These are phyloP conservation scores for Chloris gayana DNA, from an alignment of 176 grass and related monocot species.

Conservation along the genomic window DNA sequence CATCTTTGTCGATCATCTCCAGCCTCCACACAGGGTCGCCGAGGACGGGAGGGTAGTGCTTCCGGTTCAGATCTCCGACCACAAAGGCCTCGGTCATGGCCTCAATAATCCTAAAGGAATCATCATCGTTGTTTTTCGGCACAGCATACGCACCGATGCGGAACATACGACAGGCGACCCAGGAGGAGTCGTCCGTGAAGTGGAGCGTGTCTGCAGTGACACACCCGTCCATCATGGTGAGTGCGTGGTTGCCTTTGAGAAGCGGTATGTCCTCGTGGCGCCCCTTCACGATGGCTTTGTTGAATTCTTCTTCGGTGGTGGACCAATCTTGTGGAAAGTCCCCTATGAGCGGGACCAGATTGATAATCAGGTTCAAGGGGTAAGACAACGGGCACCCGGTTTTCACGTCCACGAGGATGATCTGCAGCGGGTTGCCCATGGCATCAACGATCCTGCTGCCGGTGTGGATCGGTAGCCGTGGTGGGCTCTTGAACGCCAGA, in stretches of 20 bases:
- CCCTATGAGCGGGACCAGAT: too few species aligned
- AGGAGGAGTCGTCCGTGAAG: slow-evolving; percentile 89
- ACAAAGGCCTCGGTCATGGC: slow-evolving; percentile 66
- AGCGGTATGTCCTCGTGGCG: too few species aligned
- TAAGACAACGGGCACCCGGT: background rate
- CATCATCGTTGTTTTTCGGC: slow-evolving; percentile 23
- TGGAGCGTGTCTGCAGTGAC: slow-evolving; percentile 53
- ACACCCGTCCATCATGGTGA: slow-evolving; percentile 50
- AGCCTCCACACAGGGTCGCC: slow-evolving; percentile 83
- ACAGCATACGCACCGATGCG: slow-evolving; percentile 59
- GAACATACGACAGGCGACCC: slow-evolving; percentile 75
- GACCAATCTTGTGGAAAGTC: too few species aligned
- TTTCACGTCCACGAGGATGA: background rate
- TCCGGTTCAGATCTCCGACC: slow-evolving; percentile 81
- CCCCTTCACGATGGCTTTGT: too few species aligned
- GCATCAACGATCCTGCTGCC: background rate
- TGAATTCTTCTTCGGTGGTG: too few species aligned
- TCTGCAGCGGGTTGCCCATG: background rate
- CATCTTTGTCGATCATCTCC: slow-evolving; percentile 77
- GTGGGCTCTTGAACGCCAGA: background rate
- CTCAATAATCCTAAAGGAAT: slow-evolving; percentile 50
- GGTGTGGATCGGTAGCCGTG: too few species aligned
- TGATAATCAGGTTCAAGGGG: too few species aligned
- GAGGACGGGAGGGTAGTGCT: slow-evolving; percentile 80
- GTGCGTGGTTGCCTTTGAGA: too few species aligned